Conservation (phyloP, 2,329 filamentous ascomycete genomes). For the Pseudonectria buxi region DNA sequence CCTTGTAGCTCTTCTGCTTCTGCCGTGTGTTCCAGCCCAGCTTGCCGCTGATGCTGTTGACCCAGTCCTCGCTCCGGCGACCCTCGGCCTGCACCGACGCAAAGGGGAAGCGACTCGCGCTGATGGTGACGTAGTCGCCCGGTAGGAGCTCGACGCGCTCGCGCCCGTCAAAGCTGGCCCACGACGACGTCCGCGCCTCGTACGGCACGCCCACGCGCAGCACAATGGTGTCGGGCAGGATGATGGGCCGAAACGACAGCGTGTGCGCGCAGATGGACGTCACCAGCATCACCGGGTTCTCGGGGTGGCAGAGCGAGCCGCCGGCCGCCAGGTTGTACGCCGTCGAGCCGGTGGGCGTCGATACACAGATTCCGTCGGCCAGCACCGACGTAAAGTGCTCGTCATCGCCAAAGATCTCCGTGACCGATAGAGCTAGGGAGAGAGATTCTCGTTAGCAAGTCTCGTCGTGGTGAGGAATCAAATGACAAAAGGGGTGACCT, state of each 20-base stretch:
- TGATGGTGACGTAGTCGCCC: conserved; percentile 80
- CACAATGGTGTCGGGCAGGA: conserved; percentile 92
- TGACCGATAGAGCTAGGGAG: conserved; percentile 71
- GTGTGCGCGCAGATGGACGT: conserved; percentile 95
- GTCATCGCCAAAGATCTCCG: conserved; percentile 89
- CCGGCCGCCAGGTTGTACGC: conserved; percentile 94
- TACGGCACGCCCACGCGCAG: conserved; percentile 92
- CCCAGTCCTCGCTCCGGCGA: conserved; percentile 68
- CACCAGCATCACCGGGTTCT: conserved; percentile 92
- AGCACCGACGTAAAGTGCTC: conserved; percentile 92
- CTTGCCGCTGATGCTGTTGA: conserved; percentile 73
- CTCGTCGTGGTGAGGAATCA: neutral
- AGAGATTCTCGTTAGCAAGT: conserved; percentile 3
- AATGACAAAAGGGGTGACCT: conserved; percentile 29
- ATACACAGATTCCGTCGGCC: conserved; percentile 88
- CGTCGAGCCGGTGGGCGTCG: conserved; percentile 89
- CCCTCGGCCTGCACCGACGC: conserved; percentile 67
- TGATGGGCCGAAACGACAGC: conserved; percentile 91
- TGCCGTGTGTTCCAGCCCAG: conserved; percentile 76
- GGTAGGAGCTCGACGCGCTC: conserved; percentile 74
- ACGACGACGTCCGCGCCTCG: conserved; percentile 78
- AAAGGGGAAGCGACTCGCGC: conserved; percentile 73
- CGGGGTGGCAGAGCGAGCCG: conserved; percentile 90
- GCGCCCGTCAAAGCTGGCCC: conserved; percentile 96
- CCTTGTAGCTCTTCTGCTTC: conserved; percentile 59